Evolutionary conservation across 306 rosid species (phyloP).

Genomic region (Quercus wislizeni): DNA sequence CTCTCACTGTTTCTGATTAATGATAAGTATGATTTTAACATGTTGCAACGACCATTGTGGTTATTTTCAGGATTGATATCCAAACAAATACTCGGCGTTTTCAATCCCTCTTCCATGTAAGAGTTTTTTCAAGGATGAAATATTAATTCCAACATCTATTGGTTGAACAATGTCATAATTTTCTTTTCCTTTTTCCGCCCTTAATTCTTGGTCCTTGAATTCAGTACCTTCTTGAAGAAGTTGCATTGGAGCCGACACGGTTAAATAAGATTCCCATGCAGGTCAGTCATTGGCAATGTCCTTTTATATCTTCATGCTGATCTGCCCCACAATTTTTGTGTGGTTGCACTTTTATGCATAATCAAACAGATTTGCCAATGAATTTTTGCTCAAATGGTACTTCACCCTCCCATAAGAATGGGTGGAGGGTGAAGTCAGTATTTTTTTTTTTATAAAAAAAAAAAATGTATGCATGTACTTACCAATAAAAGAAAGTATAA

Average conservation of each 20-base stretch:
- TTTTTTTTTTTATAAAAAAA: too few relatives aligned
- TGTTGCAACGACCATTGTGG: constrained; percentile 13
- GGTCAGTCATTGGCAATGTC: constrained; percentile 27
- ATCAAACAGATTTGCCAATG: background rate
- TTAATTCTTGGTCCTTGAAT: constrained; percentile 19
- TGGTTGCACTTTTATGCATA: background rate
- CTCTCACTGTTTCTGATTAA: background rate
- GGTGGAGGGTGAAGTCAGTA: too few relatives aligned
- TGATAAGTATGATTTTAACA: constrained; percentile 14
- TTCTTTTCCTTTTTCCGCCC: constrained; percentile 8
- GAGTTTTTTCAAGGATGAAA: constrained; percentile 28
- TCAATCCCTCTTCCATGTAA: constrained; percentile 76
- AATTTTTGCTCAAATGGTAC: too few relatives aligned
- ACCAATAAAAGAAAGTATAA: background rate
- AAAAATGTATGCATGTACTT: too few relatives aligned
- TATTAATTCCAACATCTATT: background rate
- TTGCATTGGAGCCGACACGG: constrained; percentile 63
- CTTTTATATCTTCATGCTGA: background rate
- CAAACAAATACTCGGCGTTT: constrained; percentile 85
- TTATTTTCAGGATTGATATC: constrained; percentile 82
- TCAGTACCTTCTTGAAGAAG: constrained; percentile 94
- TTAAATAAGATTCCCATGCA: constrained; percentile 63
- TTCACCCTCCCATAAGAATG: too few relatives aligned
- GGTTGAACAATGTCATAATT: constrained; percentile 9
- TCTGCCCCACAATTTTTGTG: background rate